These are phyloP conservation scores for Coprinopsis cinerea DNA, from an alignment of 768 basidiomycete genomes.

Conservation along the genomic window DNA sequence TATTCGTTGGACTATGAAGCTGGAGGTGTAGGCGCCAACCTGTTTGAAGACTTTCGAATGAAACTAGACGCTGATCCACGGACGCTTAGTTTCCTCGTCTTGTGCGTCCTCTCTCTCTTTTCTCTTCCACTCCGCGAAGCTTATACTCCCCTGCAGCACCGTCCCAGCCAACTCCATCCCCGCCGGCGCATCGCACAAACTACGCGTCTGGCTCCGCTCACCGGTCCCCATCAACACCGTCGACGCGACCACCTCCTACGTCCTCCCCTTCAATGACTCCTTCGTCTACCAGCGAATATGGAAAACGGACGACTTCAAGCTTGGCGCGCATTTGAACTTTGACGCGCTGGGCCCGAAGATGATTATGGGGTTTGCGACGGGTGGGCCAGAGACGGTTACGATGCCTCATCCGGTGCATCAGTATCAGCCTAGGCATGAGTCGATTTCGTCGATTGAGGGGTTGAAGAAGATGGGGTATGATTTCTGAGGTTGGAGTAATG, in stretches of 20 bases:
- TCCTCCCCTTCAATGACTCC: constrained; percentile 39
- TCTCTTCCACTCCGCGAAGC: not conserved
- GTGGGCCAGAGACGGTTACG: constrained; percentile 33
- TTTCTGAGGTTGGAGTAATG: no score
- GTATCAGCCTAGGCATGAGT: constrained; percentile 6
- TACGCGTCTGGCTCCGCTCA: constrained; percentile 60
- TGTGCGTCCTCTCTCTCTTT: constrained; percentile 33
- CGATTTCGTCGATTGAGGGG: not conserved
- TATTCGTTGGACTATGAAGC: constrained; percentile 64
- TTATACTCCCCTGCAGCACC: constrained; percentile 30
- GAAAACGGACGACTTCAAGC: constrained; percentile 57
- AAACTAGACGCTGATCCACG: constrained; percentile 50
- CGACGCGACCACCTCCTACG: constrained; percentile 25
- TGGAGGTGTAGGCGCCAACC: constrained; percentile 47
- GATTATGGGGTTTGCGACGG: constrained; percentile 41
- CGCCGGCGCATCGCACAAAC: constrained; percentile 50
- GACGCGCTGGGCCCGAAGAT: constrained; percentile 41
- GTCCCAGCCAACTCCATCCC: constrained; percentile 51
- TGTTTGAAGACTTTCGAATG: constrained; percentile 51
- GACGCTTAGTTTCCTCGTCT: constrained; percentile 51
- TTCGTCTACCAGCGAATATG: constrained; percentile 62
- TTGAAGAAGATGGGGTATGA: no score
- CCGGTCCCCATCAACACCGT: constrained; percentile 29
- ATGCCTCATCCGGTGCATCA: constrained; percentile 15
- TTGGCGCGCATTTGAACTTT: constrained; percentile 54